Evolutionary conservation across 768 basidiomycete genomes (phyloP), one percentile per base, ranked within the genome.

Genomic region (Lactarius sanguifluus): DNA sequence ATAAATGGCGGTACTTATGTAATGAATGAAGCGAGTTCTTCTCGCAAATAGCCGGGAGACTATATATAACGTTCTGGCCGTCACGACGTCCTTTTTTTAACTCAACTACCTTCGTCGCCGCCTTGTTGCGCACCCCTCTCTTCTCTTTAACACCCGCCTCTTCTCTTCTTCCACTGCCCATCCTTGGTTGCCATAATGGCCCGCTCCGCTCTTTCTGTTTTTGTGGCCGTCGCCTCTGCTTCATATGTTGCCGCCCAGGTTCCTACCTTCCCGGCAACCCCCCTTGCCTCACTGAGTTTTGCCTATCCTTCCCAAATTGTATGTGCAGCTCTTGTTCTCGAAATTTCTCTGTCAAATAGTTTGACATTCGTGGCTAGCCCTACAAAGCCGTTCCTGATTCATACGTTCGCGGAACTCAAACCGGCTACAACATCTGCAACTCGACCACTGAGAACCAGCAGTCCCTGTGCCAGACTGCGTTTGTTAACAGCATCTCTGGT

Each of bases 401-500:
- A 15, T 76, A 77, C 54, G 72, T 74, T 30, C 85, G 89, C 63
- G 88, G 88, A 16, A 71, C 77, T 16, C 89, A 91, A 73, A 71
- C 71, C 23, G 89, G 90, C 18, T 89, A 87, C 79, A 89, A 88
- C 74, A 72, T 77, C 13, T 90, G 88, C 75, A 90, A 89, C 75
- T 81, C 83, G 0, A 85, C 86, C 20, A 90, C 89, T 0, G 79
- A 85, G 64, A 82, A 80, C 75, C 83, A 83, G 67, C 60, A 78
- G 10, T 89, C 90, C 0, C 75, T 84, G 41, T 92, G 91, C 75
- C 91, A 92, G 75, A 92, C 89, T 0, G 77, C 81, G 10, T 84
- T 85, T 75, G 77, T 87, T 64, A 90, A 90, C 84, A 82, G 74
- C 65, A 80, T 83, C 13, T 74, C 75, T 36, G 85, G 84, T 76